Evolutionary conservation across 2,329 filamentous ascomycete species (phyloP), one percentile per base, ranked within the genome.

Genomic region (Simplicillium sp.): DNA sequence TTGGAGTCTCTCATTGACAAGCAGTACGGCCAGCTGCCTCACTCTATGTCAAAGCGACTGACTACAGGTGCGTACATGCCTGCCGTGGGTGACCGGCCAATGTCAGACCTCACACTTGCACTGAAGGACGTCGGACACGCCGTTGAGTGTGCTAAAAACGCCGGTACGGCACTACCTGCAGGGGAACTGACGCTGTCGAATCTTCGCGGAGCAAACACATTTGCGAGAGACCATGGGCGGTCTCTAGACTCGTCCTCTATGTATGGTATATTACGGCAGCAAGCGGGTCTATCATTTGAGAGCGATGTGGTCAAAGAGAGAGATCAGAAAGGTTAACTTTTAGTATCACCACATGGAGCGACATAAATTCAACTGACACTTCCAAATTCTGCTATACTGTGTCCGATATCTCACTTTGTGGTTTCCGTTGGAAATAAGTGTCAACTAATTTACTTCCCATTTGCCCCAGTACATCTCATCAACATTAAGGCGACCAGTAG

Each of bases 101-200:
- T 60, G 59, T 74, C 68, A 1, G 69, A 68, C 31, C 43, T 75
- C 3, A 61, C 65, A 16, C 53, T 75, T 3, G 72, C 68, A 0
- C 58, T 75, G 7, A 73, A 75, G 43, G 72, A 75, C 47, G 70
- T 73, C 0, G 61, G 65, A 0, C 67, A 73, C 48, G 71, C 68
- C 0, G 60, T 74, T 11, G 53, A 53, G 6, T 59, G 64, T 20
- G 71, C 69, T 2, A 53, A 56, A 37, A 55, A 60, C 2, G 54
- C 52, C 0, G 68, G 66, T 0, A 47, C 63, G 16, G 56, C 47
- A 14, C 46, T 74, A 13, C 53, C 61, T 36, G 58, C 69, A 15
- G 68, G 58, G 0, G 62, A 70, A 40, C 49, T 68, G 17, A 67
- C 61, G 5, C 48, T 73, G 20, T 55, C 52, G 13, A 63, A 71